These are phyloP conservation scores for Agrocybe praecox DNA, from an alignment of 768 basidiomycete species.

Conservation along the genomic window DNA sequence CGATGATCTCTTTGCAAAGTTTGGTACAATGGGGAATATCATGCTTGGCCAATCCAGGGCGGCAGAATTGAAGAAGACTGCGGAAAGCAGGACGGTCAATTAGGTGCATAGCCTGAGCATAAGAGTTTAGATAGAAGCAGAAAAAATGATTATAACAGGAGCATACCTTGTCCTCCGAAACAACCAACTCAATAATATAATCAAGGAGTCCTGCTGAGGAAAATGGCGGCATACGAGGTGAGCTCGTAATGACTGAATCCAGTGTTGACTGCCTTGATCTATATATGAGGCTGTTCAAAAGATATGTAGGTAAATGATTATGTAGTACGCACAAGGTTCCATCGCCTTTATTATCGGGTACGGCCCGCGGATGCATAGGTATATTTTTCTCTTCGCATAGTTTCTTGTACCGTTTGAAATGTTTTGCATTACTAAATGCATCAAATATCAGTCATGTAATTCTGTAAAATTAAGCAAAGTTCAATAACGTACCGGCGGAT, in stretches of 20 bases:
- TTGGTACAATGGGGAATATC: conserved; percentile 25
- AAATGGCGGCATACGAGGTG: conserved; percentile 7
- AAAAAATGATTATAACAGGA: no score
- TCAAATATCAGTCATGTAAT: no score
- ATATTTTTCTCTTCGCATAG: no score
- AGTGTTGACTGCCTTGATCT: neutral
- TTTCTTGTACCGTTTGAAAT: no score
- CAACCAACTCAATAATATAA: conserved; percentile 17
- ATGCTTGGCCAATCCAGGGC: conserved; percentile 10
- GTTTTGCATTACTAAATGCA: no score
- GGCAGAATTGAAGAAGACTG: conserved; percentile 17
- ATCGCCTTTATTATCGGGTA: no score
- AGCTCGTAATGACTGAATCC: neutral
- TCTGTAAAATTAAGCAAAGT: no score
- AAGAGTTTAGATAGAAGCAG: no score
- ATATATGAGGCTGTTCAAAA: no score
- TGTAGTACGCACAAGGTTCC: no score
- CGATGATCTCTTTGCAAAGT: conserved; percentile 18
- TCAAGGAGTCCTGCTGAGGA: conserved; percentile 12
- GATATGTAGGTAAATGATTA: no score
- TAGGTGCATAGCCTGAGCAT: neutral
- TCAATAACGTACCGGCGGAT: neutral
- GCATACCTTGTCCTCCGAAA: conserved; percentile 16
- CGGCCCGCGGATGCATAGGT: no score
- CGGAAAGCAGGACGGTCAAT: conserved; percentile 11